These are phyloP conservation scores for Pythium myriotylum DNA, from an alignment of 352 stramenopile genomes.

Conservation along the genomic window DNA sequence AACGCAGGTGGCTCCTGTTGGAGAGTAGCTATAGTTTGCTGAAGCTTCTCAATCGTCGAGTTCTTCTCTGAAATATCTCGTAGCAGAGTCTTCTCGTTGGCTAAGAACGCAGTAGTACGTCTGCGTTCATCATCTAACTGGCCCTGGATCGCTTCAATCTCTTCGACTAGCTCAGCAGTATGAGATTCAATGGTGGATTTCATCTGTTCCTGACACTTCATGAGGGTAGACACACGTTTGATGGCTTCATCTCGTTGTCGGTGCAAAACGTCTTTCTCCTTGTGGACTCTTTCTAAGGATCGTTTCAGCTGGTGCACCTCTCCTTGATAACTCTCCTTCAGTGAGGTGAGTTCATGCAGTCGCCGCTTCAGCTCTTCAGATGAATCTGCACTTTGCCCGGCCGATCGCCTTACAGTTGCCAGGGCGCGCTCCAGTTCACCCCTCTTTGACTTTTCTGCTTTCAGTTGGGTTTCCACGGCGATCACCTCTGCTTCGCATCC, in stretches of 20 bases:
- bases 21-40: conserved; percentile 44
- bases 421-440: conserved; percentile 33
- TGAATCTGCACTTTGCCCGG: conserved; percentile 19
- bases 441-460: conserved; percentile 61
- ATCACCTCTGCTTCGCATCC: conserved; percentile 62
- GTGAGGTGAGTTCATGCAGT: conserved; percentile 39
- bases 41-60: conserved; percentile 47
- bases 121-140: conserved; percentile 72
- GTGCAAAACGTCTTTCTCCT: conserved; percentile 46
- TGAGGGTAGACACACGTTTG: conserved; percentile 54
- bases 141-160: conserved; percentile 67
- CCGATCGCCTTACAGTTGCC: conserved; percentile 21
- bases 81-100: conserved; percentile 72
- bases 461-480: conserved; percentile 61
- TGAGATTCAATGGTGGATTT: conserved; percentile 63
- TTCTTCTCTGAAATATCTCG: conserved; percentile 77
- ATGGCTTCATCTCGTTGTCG: conserved; percentile 62
- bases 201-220: conserved; percentile 69
- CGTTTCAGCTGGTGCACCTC: conserved; percentile 50
- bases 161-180: conserved; percentile 61
- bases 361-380: conserved; percentile 44
- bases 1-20: conserved; percentile 29
- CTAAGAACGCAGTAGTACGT: conserved; percentile 56
- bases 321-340: conserved; percentile 60
- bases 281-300: conserved; percentile 41